phyloP scores from a whole-genome alignment of 2,329 filamentous ascomycete genomes.

The Fusarium sp. region DNA sequence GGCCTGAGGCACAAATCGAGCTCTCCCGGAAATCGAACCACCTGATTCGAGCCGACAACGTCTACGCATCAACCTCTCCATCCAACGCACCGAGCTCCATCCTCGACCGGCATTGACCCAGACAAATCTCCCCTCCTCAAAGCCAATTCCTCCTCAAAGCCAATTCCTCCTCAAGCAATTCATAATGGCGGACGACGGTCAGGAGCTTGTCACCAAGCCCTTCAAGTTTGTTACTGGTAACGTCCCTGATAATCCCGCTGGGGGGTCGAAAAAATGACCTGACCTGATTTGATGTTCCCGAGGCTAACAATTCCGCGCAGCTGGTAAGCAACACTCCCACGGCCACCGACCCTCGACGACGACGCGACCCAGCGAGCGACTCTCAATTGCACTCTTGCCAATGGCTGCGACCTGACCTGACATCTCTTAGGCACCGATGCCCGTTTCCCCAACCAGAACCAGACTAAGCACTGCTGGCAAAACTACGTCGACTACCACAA shows the following conservation, averaged over 20 bases:
- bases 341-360: conserved; percentile 34
- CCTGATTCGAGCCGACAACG: conserved; percentile 59
- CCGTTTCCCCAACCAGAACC: conserved; percentile 98
- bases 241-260: conserved; percentile 63
- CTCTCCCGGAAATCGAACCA: conserved; percentile 56
- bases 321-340: conserved; percentile 58
- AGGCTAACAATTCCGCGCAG: conserved; percentile 62
- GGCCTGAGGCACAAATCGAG: conserved; percentile 59
- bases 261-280: conserved; percentile 53
- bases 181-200: conserved; percentile 88
- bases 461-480: conserved; percentile 99
- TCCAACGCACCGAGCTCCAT: conserved; percentile 52
- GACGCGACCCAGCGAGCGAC: conserved; percentile 41
- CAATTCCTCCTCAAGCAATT: conserved; percentile 52
- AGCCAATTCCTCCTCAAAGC: conserved; percentile 48
- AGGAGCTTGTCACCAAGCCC: conserved; percentile 91
- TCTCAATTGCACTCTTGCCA: conserved; percentile 46
- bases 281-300: conserved; percentile 50
- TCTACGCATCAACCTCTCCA: conserved; percentile 55
- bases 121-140: conserved; percentile 43
- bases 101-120: conserved; percentile 54
- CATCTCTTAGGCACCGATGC: conserved; percentile 87
- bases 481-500: conserved; percentile 99
- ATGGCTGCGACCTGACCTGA: conserved; percentile 36
- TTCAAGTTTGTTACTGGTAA: conserved; percentile 99